Base-by-base conservation (phyloP, 306 rosid species). In the Gastrolobium villosum region DNA sequence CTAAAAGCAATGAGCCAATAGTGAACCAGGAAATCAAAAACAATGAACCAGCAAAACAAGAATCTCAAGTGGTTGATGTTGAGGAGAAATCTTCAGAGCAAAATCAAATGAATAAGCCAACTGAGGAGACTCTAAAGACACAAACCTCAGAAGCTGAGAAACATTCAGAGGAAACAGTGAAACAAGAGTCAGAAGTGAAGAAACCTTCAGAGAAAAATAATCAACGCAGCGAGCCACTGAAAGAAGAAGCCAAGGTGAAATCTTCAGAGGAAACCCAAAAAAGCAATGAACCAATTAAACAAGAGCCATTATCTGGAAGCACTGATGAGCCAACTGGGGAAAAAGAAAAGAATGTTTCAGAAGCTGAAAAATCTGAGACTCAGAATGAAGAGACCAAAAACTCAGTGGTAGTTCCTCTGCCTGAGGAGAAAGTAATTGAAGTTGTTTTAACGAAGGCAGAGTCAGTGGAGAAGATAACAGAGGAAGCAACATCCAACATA, bases 371-470 rank as follows among this genome's bases (percentile, higher is more conserved):
- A 8, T 5, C 31, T 2, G 82, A 69, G 72, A 11, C 7, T 43
- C 62, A 26, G 0, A 44, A 35, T 34, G 69, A 61, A 44, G 78
- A 74, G 15, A 28, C 35, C 56, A 60, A 7, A 7, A 35, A 34
- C 3, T 14, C 71, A 11, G 70, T 41, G 8, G 60, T 6, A 5
- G 73, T 54, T 54, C 10, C 72, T 73, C 48, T 48, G 36, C 10
- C 61, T 26, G 52, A 79, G 14, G 87, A 81, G 78, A 79, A 68
- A 57, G 34, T 78, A 32, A 55, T 65, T 36, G 73, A 76, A 54
- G 84, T 46, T n/a, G 74, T 59, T 39, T 15, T 7, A 53, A 40
- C 7, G 53, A 32, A 34, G 30, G 10, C 39, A 11, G 75, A 63
- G n/a, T 7, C 69, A 10, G 48, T 10, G 36, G 72, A 81, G 56